A percentile compares a stretch with the other conserved stretches of the same genome.
Conservation (phyloP, 208 protist genomes). For the Leishmania amazonensis region DNA sequence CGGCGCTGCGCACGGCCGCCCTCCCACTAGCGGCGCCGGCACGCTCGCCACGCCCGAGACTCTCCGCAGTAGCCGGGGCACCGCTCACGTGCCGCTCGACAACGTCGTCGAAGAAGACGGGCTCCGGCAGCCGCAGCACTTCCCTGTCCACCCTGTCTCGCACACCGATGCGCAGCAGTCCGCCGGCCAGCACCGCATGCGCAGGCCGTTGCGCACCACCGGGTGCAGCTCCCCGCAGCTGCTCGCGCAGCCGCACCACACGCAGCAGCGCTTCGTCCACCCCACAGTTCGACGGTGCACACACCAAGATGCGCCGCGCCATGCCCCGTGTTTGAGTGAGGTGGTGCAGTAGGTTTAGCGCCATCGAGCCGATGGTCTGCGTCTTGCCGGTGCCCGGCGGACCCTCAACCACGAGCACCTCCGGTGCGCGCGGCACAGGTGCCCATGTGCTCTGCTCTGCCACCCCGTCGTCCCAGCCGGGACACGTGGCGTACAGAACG, state of each 20-base stretch:
- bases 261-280: slow-evolving; percentile 86
- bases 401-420: slow-evolving; percentile 82
- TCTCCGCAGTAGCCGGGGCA: background rate
- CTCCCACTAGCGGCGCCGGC: background rate
- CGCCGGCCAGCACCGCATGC: slow-evolving; percentile 9
- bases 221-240: slow-evolving; percentile 7
- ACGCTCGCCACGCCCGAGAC: slow-evolving; percentile 2
- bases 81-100: slow-evolving; percentile 10
- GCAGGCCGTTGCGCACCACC: background rate
- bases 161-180: slow-evolving; percentile 70
- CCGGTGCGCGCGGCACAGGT: slow-evolving; percentile 25
- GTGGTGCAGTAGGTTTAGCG: slow-evolving; percentile 69
- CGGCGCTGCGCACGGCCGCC: background rate
- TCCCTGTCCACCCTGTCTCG: slow-evolving; percentile 58
- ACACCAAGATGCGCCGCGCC: slow-evolving; percentile 61
- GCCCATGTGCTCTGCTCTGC: slow-evolving; percentile 5
- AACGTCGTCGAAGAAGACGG: slow-evolving; percentile 76
- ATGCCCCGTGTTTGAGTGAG: slow-evolving; percentile 21
- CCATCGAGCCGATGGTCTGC: slow-evolving; percentile 80
- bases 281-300: slow-evolving; percentile 86
- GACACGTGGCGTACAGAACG: slow-evolving; percentile 51
- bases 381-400: slow-evolving; percentile 93
- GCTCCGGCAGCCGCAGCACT: slow-evolving; percentile 45
- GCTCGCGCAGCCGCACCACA: slow-evolving; percentile 44
- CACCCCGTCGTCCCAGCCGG: slow-evolving; percentile 39